Base-by-base conservation (phyloP, 2,329 filamentous ascomycete genomes). In the Fusarium neocosmosporiellum region DNA sequence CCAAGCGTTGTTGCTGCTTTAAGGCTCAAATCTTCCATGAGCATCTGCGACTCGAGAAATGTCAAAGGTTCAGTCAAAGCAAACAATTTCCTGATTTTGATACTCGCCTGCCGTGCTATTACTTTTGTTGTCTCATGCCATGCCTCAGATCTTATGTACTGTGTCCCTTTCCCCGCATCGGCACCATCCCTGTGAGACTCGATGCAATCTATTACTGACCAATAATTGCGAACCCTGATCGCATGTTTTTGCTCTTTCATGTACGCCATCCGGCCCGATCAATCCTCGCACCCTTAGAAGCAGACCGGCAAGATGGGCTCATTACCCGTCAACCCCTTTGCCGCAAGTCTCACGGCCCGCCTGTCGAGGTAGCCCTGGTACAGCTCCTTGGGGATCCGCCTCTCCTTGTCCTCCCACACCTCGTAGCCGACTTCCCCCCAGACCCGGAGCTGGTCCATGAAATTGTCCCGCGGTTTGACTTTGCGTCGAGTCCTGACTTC, bases 401-500 rank as follows among this genome's bases (percentile, higher is more conserved):
- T 72, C 9, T 74, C 70, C n/a, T 31, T 53, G 54, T 80, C 78
- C 55, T 76, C 71, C 80, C 79, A 82, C 7, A 81, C 60, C 7
- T 77, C 34, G 55, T 80, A 80, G 27, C 64, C 67, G 9, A 79
- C 72, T 18, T 75, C 75, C 53, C 75, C 77, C 80, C 80, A 82
- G n/a, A 82, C 73, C 31, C 65, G 60, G 31, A 82, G 74, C 65
- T 82, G 81, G 41, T 75, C 77, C 34, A 77, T 66, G 66, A 82
- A 82, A 61, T 78, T 80, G 24, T 59, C 48, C 27, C 76, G 79
- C 8, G 79, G 79, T 50, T 72, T 74, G 27, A 80, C 69, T 20
- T 64, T 67, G 36, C 78, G 71, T 34, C 74, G 75, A 41, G 43
- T 54, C 55, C 71, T 65, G 22, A 81, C 70, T 13, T 70, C 59